Evolutionary conservation across 2,329 filamentous ascomycete species (phyloP), one percentile per base, ranked within the genome.

Genomic region (Fusarium heterosporum): DNA sequence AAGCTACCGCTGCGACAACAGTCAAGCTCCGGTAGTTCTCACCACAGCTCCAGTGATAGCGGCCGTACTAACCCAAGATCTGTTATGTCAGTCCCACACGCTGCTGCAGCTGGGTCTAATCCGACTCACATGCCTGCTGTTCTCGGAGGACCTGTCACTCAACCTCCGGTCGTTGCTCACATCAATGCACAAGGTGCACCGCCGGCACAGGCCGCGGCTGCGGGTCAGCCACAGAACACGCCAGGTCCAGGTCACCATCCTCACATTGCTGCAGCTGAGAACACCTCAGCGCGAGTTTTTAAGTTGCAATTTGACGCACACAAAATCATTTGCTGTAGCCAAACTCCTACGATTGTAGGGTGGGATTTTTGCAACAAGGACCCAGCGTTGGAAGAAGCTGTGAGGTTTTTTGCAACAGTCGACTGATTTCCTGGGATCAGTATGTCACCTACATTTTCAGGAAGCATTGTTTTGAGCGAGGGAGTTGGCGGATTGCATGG

Each of bases 361-460:
- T 99, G 96, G 96, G 96, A 99, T 78, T 99, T 98, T 83, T 96
- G 93, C 60, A 93, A 93, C 70, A 90, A 88, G 6, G 94, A 99
- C 68, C 79, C 86, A 55, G 91, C 96, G 70, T 86, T 97, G 52
- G 87, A 93, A 55, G 89, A 92, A 74, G 92, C 90, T 8, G 88
- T 89, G 66, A 85, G 87, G 34, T 96, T 97, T 75, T 97, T 97
- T 76, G 89, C 84, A 52, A 84, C 86, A 4, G 81, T 90, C 40
- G 85, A 79, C 55, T 79, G 68, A 54, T 32, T 7, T 47, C 25
- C 4, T 34, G 17, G 28, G 8, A 28, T 26, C 14, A 14, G 36
- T n/a, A 28, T 22, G 17, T 26, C 28, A 51, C 36, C 39, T 25
- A 32, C 34, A 53, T 50, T 53, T 43, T 52, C 30, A 40, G 41